These are phyloP conservation scores for Ophiorrhiza pumila DNA, from an alignment of 257 asterid species.

Conservation along the genomic window DNA sequence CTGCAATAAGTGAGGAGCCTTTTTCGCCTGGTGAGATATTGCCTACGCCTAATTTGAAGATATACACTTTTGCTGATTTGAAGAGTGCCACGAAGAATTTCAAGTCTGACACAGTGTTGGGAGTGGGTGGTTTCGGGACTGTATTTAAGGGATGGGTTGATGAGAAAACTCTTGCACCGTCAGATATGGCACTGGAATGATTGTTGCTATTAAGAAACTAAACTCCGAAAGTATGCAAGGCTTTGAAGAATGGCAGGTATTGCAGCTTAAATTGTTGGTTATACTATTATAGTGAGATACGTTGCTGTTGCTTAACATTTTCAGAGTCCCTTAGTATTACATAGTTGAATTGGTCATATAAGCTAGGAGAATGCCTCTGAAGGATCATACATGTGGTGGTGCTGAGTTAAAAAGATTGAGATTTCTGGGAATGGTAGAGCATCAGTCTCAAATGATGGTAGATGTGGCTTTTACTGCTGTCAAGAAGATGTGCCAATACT, in stretches of 20 bases:
- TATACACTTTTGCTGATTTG: conserved; percentile 34
- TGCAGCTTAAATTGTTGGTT: neutral
- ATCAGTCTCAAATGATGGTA: neutral
- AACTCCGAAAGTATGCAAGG: conserved; percentile 45
- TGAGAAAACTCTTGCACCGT: conserved; percentile 38
- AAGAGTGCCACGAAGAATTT: conserved; percentile 42
- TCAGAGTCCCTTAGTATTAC: neutral
- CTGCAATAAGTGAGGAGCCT: conserved; percentile 32
- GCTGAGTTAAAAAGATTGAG: neutral
- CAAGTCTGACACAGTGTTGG: conserved; percentile 41
- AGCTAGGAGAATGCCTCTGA: neutral
- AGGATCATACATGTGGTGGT: neutral
- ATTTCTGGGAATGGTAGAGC: neutral
- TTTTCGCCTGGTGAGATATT: conserved; percentile 34
- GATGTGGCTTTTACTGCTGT: neutral
- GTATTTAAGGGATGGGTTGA: conserved; percentile 55
- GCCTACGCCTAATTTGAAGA: conserved; percentile 30
- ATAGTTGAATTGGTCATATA: neutral
- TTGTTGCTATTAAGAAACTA: conserved; percentile 52
- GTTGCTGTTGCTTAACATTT: neutral
- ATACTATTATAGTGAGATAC: neutral
- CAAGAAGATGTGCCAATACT: neutral
- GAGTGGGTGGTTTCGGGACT: conserved; percentile 51
- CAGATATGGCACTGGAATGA: conserved; percentile 37
- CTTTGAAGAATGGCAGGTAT: conserved; percentile 55